Evolutionary conservation across 1,284 basidiomycete species (phyloP), one percentile per base, ranked within the genome.

Genomic region (Malassezia furfur): DNA sequence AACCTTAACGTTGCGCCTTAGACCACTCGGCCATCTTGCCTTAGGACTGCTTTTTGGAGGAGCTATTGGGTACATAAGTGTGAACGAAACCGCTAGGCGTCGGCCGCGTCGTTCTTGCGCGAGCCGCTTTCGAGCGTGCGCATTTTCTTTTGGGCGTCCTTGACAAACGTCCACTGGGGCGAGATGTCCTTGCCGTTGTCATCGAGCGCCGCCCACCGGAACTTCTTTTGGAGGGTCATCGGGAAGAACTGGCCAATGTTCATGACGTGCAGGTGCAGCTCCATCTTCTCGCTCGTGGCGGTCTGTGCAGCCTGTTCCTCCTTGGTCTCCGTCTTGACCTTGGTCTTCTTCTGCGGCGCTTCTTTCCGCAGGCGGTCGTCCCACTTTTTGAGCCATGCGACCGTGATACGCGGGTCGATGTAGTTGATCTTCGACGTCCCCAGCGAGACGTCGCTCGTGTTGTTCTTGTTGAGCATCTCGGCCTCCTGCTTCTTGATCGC

Each of bases 401-500:
- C 60, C 9, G 72, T 74, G 56, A 71, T 68, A 10, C 72, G 70
- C 25, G 72, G 72, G 34, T 74, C 72, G 28, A 74, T 74, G 60
- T 74, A 74, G 61, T 74, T 74, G 52, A 74, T 60, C 61, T 74
- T 74, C 0, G 70, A 73, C 15, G 72, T 74, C 41, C 69, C 59
- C 47, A 74, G 55, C 25, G 69, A 65, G 2, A 73, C 70, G 38
- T 74, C 70, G 22, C 62, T 65, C 6, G 67, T 71, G 53, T 74
- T 72, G 57, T 66, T 65, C 59, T 72, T 72, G 54, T 68, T 68
- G 48, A 58, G 57, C 39, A 69, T 36, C 46, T 74, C 70, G 10
- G 68, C 65, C 46, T 69, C 62, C 30, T 69, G 63, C 58, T 72
- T 72, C 57, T 68, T 63, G 52, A 70, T 64, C 54, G 61, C 59